Percentiles rank a stretch among this genome's conserved stretches.
Conservation (phyloP, 495 filamentous ascomycete species). For the Talaromyces trachyspermus region DNA sequence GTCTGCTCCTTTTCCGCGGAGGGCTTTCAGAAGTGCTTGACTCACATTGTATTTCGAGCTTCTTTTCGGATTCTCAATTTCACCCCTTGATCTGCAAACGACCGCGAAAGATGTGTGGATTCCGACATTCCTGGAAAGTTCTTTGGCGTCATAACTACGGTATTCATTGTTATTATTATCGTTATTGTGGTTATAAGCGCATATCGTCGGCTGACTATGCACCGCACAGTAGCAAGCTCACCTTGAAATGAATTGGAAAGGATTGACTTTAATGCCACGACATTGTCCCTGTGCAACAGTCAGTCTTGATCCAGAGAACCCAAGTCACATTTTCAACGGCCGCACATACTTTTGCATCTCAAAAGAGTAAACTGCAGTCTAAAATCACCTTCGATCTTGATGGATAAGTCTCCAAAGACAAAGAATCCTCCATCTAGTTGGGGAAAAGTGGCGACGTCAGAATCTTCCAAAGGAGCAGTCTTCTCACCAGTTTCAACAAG, state of each 20-base stretch:
- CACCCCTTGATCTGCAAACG: constrained; percentile 93
- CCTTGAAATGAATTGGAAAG: constrained; percentile 69
- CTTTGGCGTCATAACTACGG: constrained; percentile 62
- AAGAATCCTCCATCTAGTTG: constrained; percentile 83
- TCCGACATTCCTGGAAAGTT: constrained; percentile 82
- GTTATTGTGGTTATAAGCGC: too few species aligned
- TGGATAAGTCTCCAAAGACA: constrained; percentile 90
- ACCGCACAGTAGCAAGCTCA: constrained; percentile 22
- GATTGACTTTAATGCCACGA: constrained; percentile 61
- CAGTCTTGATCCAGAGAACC: neutral
- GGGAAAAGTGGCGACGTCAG: constrained; percentile 7
- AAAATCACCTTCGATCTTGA: constrained; percentile 72
- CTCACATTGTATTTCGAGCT: constrained; percentile 52
- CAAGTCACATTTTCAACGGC: neutral
- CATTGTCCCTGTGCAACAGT: constrained; percentile 32
- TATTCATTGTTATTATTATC: constrained; percentile 16
- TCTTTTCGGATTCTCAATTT: constrained; percentile 86
- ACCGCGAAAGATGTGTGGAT: constrained; percentile 84
- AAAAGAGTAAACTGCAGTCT: constrained; percentile 76
- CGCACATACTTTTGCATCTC: constrained; percentile 65
- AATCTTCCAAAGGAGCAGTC: neutral
- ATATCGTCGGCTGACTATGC: neutral
- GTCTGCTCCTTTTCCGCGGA: too few species aligned
- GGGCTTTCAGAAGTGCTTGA: constrained; percentile 11
- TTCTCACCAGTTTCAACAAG: neutral